Conservation (phyloP, 1,284 basidiomycete species). For the Fereydounia khargensis region DNA sequence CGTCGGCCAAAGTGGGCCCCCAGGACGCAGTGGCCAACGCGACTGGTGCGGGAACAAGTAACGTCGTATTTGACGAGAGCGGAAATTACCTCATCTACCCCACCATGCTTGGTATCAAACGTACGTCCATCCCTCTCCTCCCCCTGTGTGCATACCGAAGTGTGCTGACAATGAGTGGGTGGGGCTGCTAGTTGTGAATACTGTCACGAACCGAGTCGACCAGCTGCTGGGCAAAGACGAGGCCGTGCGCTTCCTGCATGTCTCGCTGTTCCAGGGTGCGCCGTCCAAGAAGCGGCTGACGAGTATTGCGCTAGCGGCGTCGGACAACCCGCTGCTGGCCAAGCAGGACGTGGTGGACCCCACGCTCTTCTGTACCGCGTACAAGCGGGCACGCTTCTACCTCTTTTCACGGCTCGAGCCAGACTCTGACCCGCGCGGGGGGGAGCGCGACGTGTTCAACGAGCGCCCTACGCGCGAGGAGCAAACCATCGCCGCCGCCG, state of each 20-base stretch:
- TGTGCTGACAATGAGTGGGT: no score
- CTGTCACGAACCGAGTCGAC: conserved; percentile 86
- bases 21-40: conserved; percentile 59
- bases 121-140: no score
- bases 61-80: conserved; percentile 93
- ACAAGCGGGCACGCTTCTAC: conserved; percentile 92
- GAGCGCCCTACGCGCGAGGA: conserved; percentile 96
- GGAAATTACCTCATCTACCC: conserved; percentile 91
- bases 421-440: conserved; percentile 65
- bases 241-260: conserved; percentile 81
- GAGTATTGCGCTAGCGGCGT: conserved; percentile 88
- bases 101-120: conserved; percentile 90
- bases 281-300: conserved; percentile 81
- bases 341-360: conserved; percentile 71
- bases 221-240: conserved; percentile 92
- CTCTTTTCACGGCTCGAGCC: conserved; percentile 89
- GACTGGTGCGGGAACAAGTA: conserved; percentile 34
- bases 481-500: conserved; percentile 77
- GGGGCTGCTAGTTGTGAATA: conserved; percentile 80
- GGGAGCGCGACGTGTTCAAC: conserved; percentile 96
- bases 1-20: conserved; percentile 61
- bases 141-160: no score
- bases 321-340: conserved; percentile 87
- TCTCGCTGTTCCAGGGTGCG: conserved; percentile 87
- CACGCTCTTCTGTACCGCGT: conserved; percentile 87